Conservation (phyloP, 192 early-diverging fungal genomes). For the Rhizophagus sp. region DNA sequence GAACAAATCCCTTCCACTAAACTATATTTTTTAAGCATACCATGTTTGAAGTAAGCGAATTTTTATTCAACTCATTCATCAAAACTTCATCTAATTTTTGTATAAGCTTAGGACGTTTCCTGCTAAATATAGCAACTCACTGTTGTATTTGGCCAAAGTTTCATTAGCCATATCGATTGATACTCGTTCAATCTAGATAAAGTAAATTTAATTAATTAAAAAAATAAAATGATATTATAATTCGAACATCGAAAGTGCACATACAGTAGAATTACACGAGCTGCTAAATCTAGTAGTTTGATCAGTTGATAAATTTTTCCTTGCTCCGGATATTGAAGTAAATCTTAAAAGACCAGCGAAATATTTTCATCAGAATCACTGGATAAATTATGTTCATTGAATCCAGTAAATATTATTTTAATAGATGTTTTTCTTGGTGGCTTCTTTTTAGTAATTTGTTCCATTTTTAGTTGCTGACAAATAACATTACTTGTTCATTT, state of each 20-base stretch:
- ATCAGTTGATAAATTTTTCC: slow-evolving; percentile 89
- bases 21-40: too few relatives aligned
- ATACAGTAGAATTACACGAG: slow-evolving; percentile 81
- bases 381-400: slow-evolving; percentile 68
- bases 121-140: slow-evolving; percentile 70
- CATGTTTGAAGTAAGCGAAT: too few relatives aligned
- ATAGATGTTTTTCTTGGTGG: slow-evolving; percentile 72
- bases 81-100: too few relatives aligned
- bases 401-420: slow-evolving; percentile 71
- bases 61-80: too few relatives aligned
- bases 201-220: too few relatives aligned
- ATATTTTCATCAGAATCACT: neutral
- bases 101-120: slow-evolving; percentile 37
- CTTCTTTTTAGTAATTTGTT: slow-evolving; percentile 59
- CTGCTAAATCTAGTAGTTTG: slow-evolving; percentile 89
- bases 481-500: slow-evolving; percentile 60
- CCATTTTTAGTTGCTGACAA: too few relatives aligned
- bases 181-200: slow-evolving; percentile 68
- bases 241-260: neutral
- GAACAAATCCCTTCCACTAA: too few relatives aligned
- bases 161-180: slow-evolving; percentile 86
- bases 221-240: neutral
- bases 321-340: slow-evolving; percentile 75
- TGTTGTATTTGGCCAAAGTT: slow-evolving; percentile 76
- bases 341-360: slow-evolving; percentile 63